phyloP scores from a whole-genome alignment of 352 stramenopile genomes.

The Achlya hypogyna region DNA sequence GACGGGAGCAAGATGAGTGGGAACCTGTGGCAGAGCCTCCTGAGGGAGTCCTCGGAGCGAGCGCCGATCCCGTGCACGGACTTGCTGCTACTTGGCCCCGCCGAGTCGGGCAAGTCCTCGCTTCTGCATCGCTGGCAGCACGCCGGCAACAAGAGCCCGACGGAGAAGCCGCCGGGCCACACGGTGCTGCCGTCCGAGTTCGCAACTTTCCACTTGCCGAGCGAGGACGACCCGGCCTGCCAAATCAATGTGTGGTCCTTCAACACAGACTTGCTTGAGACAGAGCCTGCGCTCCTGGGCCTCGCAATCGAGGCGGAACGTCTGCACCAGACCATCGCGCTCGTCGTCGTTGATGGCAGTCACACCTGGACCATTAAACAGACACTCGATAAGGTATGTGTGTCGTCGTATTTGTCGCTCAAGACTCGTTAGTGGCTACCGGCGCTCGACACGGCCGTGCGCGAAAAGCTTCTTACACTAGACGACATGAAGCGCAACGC shows the following conservation, averaged over 20 bases:
- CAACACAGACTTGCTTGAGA: slow-evolving; percentile 52
- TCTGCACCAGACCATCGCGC: slow-evolving; percentile 53
- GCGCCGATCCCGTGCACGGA: slow-evolving; percentile 55
- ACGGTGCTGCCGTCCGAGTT: slow-evolving; percentile 44
- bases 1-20: slow-evolving; percentile 5
- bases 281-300: slow-evolving; percentile 40
- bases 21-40: slow-evolving; percentile 79
- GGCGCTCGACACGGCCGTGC: slow-evolving; percentile 54
- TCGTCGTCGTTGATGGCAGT: slow-evolving; percentile 60
- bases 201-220: slow-evolving; percentile 11
- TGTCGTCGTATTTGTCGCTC: background rate
- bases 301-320: slow-evolving; percentile 51
- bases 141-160: slow-evolving; percentile 20
- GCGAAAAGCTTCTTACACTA: slow-evolving; percentile 64
- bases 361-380: slow-evolving; percentile 76
- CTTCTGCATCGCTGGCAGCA: slow-evolving; percentile 30
- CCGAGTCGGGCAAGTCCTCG: slow-evolving; percentile 62
- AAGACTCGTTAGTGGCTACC: slow-evolving; percentile 43
- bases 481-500: slow-evolving; percentile 37
- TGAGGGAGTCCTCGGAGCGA: slow-evolving; percentile 70
- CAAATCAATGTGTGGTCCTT: slow-evolving; percentile 70
- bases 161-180: slow-evolving; percentile 24
- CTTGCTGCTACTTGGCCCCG: slow-evolving; percentile 60
- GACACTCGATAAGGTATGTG: slow-evolving; percentile 44
- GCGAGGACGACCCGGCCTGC: slow-evolving; percentile 57